A percentile compares a stretch with the other conserved stretches of the same genome.
Evolutionary conservation across 345 rosid species (phyloP).

Genomic region (Moringa oleifera): DNA sequence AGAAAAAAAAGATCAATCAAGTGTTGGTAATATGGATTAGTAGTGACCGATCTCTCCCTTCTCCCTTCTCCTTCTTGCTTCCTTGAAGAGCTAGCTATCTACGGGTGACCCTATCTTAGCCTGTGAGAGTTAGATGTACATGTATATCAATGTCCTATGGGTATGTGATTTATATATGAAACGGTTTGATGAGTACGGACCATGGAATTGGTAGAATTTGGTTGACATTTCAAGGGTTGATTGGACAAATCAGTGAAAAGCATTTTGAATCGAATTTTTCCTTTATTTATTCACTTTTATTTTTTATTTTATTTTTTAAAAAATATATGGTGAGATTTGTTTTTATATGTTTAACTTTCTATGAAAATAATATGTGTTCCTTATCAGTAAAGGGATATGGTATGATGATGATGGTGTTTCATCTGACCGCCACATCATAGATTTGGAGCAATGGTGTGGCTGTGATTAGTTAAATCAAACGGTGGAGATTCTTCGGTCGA

Average conservation of each 20-base stretch:
- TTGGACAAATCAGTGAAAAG: conserved; percentile 35
- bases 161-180: conserved; percentile 33
- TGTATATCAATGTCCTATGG: too few species aligned
- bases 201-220: conserved; percentile 30
- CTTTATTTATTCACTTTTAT: conserved; percentile 5
- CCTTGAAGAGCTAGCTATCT: too few species aligned
- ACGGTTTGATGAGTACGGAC: conserved; percentile 23
- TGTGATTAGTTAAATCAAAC: conserved; percentile 19
- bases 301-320: conserved; percentile 2
- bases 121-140: too few species aligned
- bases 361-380: conserved; percentile 7
- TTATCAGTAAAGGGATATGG: conserved; percentile 25
- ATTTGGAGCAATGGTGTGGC: conserved; percentile 2
- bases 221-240: conserved; percentile 51
- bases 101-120: too few species aligned
- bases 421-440: conserved; percentile 24
- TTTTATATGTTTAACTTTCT: background rate
- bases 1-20: too few species aligned
- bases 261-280: conserved; percentile 37
- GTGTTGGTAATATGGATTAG: too few species aligned
- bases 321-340: background rate
- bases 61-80: too few species aligned
- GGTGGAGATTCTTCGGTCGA: conserved; percentile 11
- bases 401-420: conserved; percentile 17
- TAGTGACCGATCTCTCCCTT: too few species aligned